Base-by-base conservation (phyloP, 2,329 filamentous ascomycete genomes). In the Colletotrichum abscissum region DNA sequence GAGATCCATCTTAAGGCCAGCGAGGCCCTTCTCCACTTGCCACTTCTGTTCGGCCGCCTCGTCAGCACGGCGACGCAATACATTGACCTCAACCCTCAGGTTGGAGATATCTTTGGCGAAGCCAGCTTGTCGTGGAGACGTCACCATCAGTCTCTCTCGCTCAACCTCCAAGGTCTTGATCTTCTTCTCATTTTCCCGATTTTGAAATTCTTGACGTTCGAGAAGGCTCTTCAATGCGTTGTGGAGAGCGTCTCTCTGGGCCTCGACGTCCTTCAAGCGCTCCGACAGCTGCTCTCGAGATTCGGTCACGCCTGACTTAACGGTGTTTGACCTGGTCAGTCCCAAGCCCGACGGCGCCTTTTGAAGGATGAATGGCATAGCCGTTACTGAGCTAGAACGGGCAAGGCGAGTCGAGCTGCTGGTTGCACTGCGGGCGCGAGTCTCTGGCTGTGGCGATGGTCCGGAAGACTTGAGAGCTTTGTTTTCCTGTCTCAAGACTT, bases 1-100 rank as follows among this genome's bases (percentile, higher is more conserved):
- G 55, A 99, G 90, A 80, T 98, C 96, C 93, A 98, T 98, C 85
- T 98, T 97, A 69, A 98, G 85, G 68, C 95, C 95, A 65, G 91
- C 89, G 2, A 98, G 86, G 22, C 95, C 95, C 84, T 97, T 97
- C 83, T 98, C 96, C 74, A 95, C 96, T 80, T 97, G 93, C 92
- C 94, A 98, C 83, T 98, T 98, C 79, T 97, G 94, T 79, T 98
- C 95, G 16, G 98, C 89, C 19, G 96, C 96, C 76, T 98, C 96
- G 78, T 99, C 96, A 35, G 96, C 96, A 67, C 97, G 92, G 74
- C 92, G 92, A 56, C 97, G 92, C 69, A 99, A 88, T 19, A 93
- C 89, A 64, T 93, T 94, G 75, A 99, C 93, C 81, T 99, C 97
- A 28, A 93, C 91, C 73, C 95, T 92, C 56, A 98, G 87, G 74